phyloP scores from a whole-genome alignment of 2,329 filamentous ascomycete species.

The Eutypella sp. region DNA sequence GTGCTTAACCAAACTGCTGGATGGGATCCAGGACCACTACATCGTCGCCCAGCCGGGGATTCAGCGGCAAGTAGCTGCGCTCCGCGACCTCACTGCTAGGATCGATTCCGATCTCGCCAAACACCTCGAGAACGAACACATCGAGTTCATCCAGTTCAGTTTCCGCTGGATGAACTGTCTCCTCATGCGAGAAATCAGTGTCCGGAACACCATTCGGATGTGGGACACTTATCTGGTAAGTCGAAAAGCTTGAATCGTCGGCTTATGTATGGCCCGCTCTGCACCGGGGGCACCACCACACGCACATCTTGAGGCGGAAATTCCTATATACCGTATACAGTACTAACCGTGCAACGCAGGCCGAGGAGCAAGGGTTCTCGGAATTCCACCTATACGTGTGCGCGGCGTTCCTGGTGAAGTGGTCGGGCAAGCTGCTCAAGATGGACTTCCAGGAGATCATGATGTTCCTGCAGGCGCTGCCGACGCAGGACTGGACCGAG shows the following conservation, averaged over 20 bases:
- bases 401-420: slow-evolving; percentile 95
- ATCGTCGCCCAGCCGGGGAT: slow-evolving; percentile 97
- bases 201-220: slow-evolving; percentile 96
- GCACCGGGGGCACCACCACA: too few species aligned
- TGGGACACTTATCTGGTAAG: slow-evolving; percentile 98
- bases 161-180: slow-evolving; percentile 99
- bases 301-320: too few species aligned
- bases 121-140: slow-evolving; percentile 83
- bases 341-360: slow-evolving; percentile 48
- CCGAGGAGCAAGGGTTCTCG: slow-evolving; percentile 97
- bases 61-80: slow-evolving; percentile 81
- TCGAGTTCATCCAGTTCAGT: slow-evolving; percentile 99
- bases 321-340: too few species aligned
- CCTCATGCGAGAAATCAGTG: slow-evolving; percentile 94
- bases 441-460: slow-evolving; percentile 99
- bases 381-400: slow-evolving; percentile 98
- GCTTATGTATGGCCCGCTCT: too few species aligned
- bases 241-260: too few species aligned
- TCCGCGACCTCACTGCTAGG: slow-evolving; percentile 83
- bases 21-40: slow-evolving; percentile 98
- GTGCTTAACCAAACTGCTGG: slow-evolving; percentile 96
- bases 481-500: slow-evolving; percentile 91
- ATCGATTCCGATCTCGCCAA: slow-evolving; percentile 82
- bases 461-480: slow-evolving; percentile 97
- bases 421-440: slow-evolving; percentile 88